Percentiles rank a stretch among this genome's conserved stretches.
These are phyloP conservation scores for Candida peoriensis DNA, from an alignment of 805 yeast species.

Conservation along the genomic window DNA sequence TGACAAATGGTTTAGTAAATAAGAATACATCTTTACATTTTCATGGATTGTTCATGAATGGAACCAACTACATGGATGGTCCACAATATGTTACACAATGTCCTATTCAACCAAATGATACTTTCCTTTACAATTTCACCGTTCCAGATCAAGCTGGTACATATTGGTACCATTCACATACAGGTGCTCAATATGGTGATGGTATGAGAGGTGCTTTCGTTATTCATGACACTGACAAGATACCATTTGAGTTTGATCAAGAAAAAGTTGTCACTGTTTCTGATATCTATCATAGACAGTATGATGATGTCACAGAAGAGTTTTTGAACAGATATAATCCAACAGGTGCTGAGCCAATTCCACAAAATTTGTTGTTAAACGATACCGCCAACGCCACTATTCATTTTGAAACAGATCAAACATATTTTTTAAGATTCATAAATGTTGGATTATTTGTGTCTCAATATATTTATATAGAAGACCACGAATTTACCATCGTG, in stretches of 20 bases:
- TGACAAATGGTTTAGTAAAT: constrained; percentile 56
- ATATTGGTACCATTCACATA: constrained; percentile 83
- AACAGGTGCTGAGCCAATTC: constrained; percentile 82
- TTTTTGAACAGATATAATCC: constrained; percentile 69
- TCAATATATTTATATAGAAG: constrained; percentile 64
- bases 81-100: constrained; percentile 78
- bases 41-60: constrained; percentile 72
- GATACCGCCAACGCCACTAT: constrained; percentile 57
- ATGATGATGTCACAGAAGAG: constrained; percentile 38
- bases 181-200: constrained; percentile 73
- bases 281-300: constrained; percentile 60
- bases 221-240: constrained; percentile 46
- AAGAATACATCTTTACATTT: constrained; percentile 62
- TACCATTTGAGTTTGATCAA: constrained; percentile 58
- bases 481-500: constrained; percentile 63
- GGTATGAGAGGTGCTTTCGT: constrained; percentile 69
- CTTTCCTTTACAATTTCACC: constrained; percentile 65
- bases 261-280: constrained; percentile 52
- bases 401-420: constrained; percentile 51
- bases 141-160: constrained; percentile 66
- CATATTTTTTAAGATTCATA: constrained; percentile 58
- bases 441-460: constrained; percentile 73
- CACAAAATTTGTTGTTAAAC: constrained; percentile 60
- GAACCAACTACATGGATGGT: constrained; percentile 65
- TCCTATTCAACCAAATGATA: constrained; percentile 66